These are phyloP conservation scores for Geranomyces michiganensis DNA, from an alignment of 192 early-diverging fungal species.

Conservation along the genomic window DNA sequence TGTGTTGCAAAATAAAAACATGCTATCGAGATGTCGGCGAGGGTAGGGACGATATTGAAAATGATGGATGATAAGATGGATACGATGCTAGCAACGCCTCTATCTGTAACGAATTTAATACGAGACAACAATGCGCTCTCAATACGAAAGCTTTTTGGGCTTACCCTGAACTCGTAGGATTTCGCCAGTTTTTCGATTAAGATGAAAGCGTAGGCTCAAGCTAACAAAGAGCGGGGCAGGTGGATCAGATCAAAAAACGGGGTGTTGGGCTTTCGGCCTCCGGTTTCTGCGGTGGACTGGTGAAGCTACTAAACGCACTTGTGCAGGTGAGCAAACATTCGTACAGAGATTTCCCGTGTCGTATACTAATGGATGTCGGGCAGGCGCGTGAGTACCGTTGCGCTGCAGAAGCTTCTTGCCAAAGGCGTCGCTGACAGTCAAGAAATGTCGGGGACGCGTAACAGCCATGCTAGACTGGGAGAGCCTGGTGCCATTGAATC, in stretches of 20 bases:
- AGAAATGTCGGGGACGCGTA: too few species aligned
- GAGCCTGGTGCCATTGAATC: too few species aligned
- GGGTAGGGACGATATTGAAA: slow-evolving; percentile 33
- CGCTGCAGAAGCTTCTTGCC: background rate
- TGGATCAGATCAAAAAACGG: background rate
- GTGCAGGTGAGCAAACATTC: slow-evolving; percentile 89
- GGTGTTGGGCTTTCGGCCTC: background rate
- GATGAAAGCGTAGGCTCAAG: slow-evolving; percentile 90
- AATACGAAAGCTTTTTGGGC: background rate
- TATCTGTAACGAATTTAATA: slow-evolving; percentile 14
- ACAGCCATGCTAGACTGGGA: too few species aligned
- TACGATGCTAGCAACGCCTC: slow-evolving; percentile 67
- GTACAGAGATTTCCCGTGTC: slow-evolving; percentile 83
- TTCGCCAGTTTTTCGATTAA: slow-evolving; percentile 94
- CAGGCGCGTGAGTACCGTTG: background rate
- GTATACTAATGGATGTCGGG: slow-evolving; percentile 56
- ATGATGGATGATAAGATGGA: slow-evolving; percentile 36
- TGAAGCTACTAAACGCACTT: slow-evolving; percentile 23
- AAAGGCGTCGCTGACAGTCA: too few species aligned
- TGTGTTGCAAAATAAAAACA: slow-evolving; percentile 32
- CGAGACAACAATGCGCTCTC: too few species aligned
- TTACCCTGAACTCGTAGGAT: slow-evolving; percentile 73
- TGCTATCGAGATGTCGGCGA: slow-evolving; percentile 29
- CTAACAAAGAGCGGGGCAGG: background rate
- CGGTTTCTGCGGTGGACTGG: too few species aligned